Evolutionary conservation across 352 stramenopile species (phyloP), one percentile per base, ranked within the genome.

Genomic region (Aphanomyces invadans): DNA sequence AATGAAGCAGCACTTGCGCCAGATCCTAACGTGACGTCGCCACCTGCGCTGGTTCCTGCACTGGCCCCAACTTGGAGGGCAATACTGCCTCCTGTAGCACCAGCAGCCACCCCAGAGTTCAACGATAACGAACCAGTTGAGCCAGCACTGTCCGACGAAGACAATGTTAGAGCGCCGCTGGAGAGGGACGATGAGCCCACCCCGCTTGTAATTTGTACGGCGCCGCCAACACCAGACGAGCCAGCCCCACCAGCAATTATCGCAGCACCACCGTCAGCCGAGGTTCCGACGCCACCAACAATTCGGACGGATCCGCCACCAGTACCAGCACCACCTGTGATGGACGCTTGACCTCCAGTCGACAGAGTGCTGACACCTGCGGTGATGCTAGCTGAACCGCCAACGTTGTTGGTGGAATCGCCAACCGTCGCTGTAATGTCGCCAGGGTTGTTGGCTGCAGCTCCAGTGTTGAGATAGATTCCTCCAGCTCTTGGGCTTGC

Each of bases 371-470:
- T 62, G n/a, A 46, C 17, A 25, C 60, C 60, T 5, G 42, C n/a
- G 5, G 42, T 49, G 10, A 67, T n/a, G 19, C 23, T 31, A 5
- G n/a, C 21, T 77, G 68, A 86, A 89, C 65, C 23, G 69, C 70
- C 32, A 75, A 87, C 5, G 85, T 80, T 72, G 86, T 77, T 42
- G 9, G 53, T 48, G 87, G 52, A 28, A 77, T 77, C 7, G 83
- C 39, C 68, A 53, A 55, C 71, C 59, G 33, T 71, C 11, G 72
- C 9, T 15, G 46, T 28, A 19, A 76, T 61, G 7, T 60, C 62
- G 2, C 71, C 53, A 29, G 53, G 29, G 11, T 44, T 46, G 15
- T 44, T 46, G 9, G 53, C 33, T 46, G 53, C 29, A 17, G 32
- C 21, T 11, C 53, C 53, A 25, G 53, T 62, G 31, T 25, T 36